These are phyloP conservation scores for Wickerhamomyces queroliae DNA, from an alignment of 805 yeast species.

Conservation along the genomic window DNA sequence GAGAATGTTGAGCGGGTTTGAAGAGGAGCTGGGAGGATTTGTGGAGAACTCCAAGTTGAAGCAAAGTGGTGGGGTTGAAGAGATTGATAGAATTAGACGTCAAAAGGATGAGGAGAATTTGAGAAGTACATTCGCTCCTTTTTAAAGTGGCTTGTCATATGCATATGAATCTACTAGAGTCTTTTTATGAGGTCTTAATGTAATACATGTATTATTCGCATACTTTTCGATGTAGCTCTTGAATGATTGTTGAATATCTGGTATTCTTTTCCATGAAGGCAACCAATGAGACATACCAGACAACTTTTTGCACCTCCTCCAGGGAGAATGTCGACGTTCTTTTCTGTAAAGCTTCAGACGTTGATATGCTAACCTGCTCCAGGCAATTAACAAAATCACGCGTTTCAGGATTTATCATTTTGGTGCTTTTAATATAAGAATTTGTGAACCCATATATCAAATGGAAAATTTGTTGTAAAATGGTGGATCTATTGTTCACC, in stretches of 20 bases:
- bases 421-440: not conserved
- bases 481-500: slow-evolving; percentile 9
- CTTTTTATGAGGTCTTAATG: too few species aligned
- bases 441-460: not conserved
- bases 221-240: not conserved
- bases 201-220: not conserved
- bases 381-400: too few species aligned
- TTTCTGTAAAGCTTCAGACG: too few species aligned
- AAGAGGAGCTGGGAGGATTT: slow-evolving; percentile 80
- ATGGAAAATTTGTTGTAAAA: not conserved
- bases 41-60: slow-evolving; percentile 74
- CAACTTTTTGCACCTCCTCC: too few species aligned
- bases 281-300: not conserved
- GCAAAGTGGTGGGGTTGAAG: slow-evolving; percentile 86
- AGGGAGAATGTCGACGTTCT: too few species aligned
- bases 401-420: too few species aligned
- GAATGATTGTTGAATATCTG: not conserved
- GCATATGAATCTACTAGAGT: too few species aligned
- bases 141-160: not conserved
- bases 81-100: slow-evolving; percentile 64
- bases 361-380: too few species aligned
- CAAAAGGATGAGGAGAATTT: slow-evolving; percentile 68
- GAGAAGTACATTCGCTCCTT: slow-evolving; percentile 39
- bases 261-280: not conserved
- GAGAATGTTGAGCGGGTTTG: slow-evolving; percentile 57